Percentiles rank a stretch among this genome's conserved stretches.
These are phyloP conservation scores for Gossypium stocksii DNA, from an alignment of 345 rosid species.

Conservation along the genomic window DNA sequence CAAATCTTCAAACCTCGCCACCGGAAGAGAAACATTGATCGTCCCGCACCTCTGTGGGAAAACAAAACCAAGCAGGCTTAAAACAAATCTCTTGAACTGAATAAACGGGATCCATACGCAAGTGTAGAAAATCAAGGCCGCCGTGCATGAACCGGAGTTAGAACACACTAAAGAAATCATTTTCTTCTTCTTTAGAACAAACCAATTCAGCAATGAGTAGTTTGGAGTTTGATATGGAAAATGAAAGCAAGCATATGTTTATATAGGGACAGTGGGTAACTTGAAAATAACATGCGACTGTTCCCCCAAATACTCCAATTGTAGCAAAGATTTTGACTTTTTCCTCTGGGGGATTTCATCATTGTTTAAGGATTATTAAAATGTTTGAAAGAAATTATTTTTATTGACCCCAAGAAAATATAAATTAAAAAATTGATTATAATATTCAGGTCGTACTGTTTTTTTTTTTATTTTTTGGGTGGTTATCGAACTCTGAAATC, in stretches of 20 bases:
- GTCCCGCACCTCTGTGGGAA: conserved; percentile 1
- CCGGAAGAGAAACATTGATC: conserved; percentile 22
- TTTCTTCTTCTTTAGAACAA: conserved; percentile 8
- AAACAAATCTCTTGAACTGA: conserved; percentile 27
- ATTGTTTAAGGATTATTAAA: background rate
- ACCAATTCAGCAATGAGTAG: background rate
- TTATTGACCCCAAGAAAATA: no score
- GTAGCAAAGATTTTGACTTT: conserved; percentile 6
- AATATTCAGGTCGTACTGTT: background rate
- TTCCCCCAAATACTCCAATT: conserved; percentile 8
- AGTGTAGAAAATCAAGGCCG: conserved; percentile 48
- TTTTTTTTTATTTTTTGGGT: background rate
- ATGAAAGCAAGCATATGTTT: background rate
- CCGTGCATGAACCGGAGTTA: conserved; percentile 39
- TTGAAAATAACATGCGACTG: background rate
- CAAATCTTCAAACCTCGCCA: conserved; percentile 35
- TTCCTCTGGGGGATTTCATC: background rate
- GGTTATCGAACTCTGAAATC: conserved; percentile 22
- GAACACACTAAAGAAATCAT: conserved; percentile 51
- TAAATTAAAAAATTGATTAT: no score
- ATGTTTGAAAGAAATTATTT: background rate
- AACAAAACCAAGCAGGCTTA: conserved; percentile 9
- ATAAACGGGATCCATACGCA: conserved; percentile 47
- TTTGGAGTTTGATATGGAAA: background rate
- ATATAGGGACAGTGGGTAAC: background rate